Conservation (phyloP, 148 eudicot species). For the Cornus kousa region DNA sequence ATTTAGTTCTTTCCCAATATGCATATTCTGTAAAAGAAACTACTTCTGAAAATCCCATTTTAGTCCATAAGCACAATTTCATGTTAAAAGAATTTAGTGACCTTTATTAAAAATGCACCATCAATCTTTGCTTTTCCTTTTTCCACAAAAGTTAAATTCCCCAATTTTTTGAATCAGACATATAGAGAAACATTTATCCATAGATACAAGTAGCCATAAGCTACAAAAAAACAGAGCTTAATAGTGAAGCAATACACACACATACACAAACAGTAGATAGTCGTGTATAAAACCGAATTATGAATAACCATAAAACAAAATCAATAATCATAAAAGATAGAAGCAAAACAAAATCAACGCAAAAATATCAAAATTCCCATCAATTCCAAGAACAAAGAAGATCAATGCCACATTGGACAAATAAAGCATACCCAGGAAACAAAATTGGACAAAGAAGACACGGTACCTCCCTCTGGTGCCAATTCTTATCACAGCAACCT, state of each 20-base stretch:
- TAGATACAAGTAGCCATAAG: background rate
- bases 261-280: background rate
- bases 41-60: too few relatives aligned
- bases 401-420: background rate
- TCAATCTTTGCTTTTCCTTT: too few relatives aligned
- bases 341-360: background rate
- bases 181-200: too few relatives aligned
- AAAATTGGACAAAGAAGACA: constrained; percentile 8
- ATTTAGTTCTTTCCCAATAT: background rate
- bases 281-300: too few relatives aligned
- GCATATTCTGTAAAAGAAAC: background rate
- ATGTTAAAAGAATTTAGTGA: too few relatives aligned
- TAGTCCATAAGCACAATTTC: too few relatives aligned
- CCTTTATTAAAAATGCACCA: too few relatives aligned
- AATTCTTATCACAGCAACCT: constrained; percentile 69
- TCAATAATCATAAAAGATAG: background rate
- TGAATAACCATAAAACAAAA: too few relatives aligned
- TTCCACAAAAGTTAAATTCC: background rate
- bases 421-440: background rate
- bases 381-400: background rate
- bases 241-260: background rate
- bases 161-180: background rate
- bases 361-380: background rate
- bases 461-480: constrained; percentile 92
- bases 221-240: background rate